phyloP scores from a whole-genome alignment of 306 rosid species.

The Oemleria cerasiformis region DNA sequence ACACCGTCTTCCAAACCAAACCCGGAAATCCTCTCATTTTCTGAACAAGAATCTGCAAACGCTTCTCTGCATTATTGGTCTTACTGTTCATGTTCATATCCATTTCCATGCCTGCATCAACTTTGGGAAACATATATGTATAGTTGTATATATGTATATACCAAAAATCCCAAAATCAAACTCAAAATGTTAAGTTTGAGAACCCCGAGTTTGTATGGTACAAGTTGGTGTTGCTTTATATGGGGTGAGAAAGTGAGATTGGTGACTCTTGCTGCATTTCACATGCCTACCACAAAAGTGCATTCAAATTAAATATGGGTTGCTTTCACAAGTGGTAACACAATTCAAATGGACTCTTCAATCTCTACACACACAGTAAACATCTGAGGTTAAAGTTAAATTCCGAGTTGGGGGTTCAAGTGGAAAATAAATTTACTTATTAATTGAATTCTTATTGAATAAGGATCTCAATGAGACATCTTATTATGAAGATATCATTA shows the following conservation, averaged over 20 bases:
- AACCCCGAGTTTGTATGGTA: constrained; percentile 33
- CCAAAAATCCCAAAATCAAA: too few relatives aligned
- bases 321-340: constrained; percentile 28
- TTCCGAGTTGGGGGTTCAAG: too few relatives aligned
- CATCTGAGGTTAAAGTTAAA: too few relatives aligned
- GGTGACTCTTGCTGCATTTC: constrained; percentile 40
- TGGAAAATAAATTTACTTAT: too few relatives aligned
- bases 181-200: not conserved
- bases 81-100: constrained; percentile 31
- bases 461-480: too few relatives aligned
- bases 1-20: constrained; percentile 44
- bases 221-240: constrained; percentile 38
- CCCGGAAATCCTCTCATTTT: constrained; percentile 42
- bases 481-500: too few relatives aligned
- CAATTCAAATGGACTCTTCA: too few relatives aligned
- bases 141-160: not conserved
- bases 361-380: too few relatives aligned
- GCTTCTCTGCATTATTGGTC: constrained; percentile 35
- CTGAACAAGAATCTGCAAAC: constrained; percentile 31
- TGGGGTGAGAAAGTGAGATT: constrained; percentile 18
- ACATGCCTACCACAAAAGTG: constrained; percentile 55
- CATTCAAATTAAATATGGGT: constrained; percentile 20
- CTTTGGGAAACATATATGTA: constrained; percentile 45
- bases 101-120: constrained; percentile 56
- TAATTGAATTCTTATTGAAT: too few relatives aligned